Percentiles rank a stretch among this genome's conserved stretches.
Conservation (phyloP, 1,284 basidiomycete genomes). For the Sphaerobolus stellatus region DNA sequence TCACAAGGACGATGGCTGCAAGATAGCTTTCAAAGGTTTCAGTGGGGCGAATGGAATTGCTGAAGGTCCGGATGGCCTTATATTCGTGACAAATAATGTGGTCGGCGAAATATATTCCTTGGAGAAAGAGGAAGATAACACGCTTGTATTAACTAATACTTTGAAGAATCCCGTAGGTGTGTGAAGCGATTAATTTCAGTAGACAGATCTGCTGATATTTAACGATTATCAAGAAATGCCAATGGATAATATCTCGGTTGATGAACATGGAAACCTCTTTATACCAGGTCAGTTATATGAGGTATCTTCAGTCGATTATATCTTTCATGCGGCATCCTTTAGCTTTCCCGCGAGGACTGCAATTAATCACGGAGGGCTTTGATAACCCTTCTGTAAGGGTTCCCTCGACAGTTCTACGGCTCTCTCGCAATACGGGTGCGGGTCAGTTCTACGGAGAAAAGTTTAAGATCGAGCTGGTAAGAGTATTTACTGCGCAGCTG, state of each 20-base stretch:
- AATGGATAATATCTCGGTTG: slow-evolving; percentile 58
- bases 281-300: slow-evolving; percentile 44
- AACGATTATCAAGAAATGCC: slow-evolving; percentile 36
- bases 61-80: slow-evolving; percentile 49
- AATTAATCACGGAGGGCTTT: slow-evolving; percentile 36
- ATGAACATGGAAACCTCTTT: slow-evolving; percentile 57
- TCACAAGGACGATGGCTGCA: slow-evolving; percentile 56
- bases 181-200: not conserved
- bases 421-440: slow-evolving; percentile 51
- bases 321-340: slow-evolving; percentile 14
- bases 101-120: slow-evolving; percentile 48
- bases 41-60: slow-evolving; percentile 57
- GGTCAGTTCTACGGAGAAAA: slow-evolving; percentile 63
- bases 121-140: slow-evolving; percentile 55
- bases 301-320: too few relatives aligned
- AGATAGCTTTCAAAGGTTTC: slow-evolving; percentile 46
- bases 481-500: slow-evolving; percentile 7
- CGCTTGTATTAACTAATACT: slow-evolving; percentile 47
- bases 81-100: slow-evolving; percentile 51
- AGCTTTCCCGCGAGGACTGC: slow-evolving; percentile 32
- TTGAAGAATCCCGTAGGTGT: slow-evolving; percentile 48
- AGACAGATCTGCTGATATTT: not conserved
- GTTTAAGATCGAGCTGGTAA: slow-evolving; percentile 59
- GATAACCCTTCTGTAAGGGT: slow-evolving; percentile 36
- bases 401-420: slow-evolving; percentile 50